These are phyloP conservation scores for Coprinellus micaceus DNA, from an alignment of 768 basidiomycete species.

Conservation along the genomic window DNA sequence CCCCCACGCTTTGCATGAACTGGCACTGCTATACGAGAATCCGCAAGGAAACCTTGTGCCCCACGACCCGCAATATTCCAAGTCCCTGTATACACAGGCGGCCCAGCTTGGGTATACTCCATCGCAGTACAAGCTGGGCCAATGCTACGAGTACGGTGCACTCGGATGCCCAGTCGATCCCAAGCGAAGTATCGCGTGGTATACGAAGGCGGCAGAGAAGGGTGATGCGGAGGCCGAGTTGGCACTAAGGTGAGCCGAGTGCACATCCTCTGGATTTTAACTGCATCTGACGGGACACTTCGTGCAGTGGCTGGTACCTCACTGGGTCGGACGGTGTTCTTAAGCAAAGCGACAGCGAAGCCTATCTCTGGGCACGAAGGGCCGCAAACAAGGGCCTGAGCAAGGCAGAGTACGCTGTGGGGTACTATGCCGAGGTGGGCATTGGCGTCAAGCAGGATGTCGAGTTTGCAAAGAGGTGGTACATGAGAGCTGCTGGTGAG, in stretches of 20 bases:
- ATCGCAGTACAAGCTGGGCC: conserved; percentile 92
- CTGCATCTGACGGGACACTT: no score
- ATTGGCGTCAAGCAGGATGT: conserved; percentile 96
- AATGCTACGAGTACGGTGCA: conserved; percentile 90
- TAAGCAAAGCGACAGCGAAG: conserved; percentile 97
- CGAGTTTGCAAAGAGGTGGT: conserved; percentile 97
- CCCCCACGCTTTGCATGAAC: conserved; percentile 94
- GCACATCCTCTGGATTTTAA: no score
- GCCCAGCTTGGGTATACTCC: conserved; percentile 92
- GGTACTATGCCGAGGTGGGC: conserved; percentile 96
- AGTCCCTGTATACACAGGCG: conserved; percentile 83
- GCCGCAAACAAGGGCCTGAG: conserved; percentile 95
- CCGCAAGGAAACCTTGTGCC: conserved; percentile 64
- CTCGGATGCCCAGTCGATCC: conserved; percentile 92
- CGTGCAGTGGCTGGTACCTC: conserved; percentile 97
- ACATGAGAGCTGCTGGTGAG: conserved; percentile 97
- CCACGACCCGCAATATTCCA: conserved; percentile 78
- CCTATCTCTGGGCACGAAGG: conserved; percentile 96
- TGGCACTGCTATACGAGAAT: conserved; percentile 82
- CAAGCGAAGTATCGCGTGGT: conserved; percentile 94
- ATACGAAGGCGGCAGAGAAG: conserved; percentile 96
- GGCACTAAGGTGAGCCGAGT: no score
- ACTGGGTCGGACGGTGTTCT: conserved; percentile 93
- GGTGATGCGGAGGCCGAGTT: conserved; percentile 93
- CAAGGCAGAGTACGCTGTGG: conserved; percentile 98